Base-by-base conservation (phyloP, 805 yeast genomes). In the Myxozyma lipomycoides region DNA sequence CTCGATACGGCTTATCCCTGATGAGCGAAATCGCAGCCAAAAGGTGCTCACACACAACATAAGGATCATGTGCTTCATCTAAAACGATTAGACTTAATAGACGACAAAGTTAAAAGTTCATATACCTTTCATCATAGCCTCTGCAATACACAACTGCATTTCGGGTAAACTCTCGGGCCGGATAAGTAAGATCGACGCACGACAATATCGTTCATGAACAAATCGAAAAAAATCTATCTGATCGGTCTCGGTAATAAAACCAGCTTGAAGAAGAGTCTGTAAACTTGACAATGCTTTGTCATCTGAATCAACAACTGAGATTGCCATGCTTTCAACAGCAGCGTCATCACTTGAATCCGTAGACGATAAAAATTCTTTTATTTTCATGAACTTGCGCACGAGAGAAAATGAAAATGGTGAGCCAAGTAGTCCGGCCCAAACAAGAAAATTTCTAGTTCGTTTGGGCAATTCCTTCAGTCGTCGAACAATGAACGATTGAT, bases 341-440 rank as follows among this genome's bases (percentile, higher is more conserved):
- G 49, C 19, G 5, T n/a, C 21, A 10, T 52, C 56, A 37, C 18
- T 37, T 2, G 56, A 46, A 30, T 55, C 59, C 17, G 49, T 46
- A 15, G 58, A 48, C 28, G 59, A 54, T 25, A 46, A 17, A 1
- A 43, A 51, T 9, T 43, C 53, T 3, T 50, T 50, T 42, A 43
- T 32, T 1, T 32, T 15, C 54, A 51, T 51, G 19, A 51, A 40
- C 23, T 15, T 19, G 34, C 45, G 50, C 37, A 56, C 59, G 19
- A 55, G 23, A 3, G 43, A 25, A 37, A 55, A 56, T 17, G 59
- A 45, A 45, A 56, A 56, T 3, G 60, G 48, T 5, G 46, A 26
- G 4, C 57, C 60, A 15, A 51, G 43, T 10, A 56, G 43, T 18
- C 55, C 46, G 3, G 60, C 60, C 60, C 60, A 56, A 10, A 26